These are phyloP conservation scores for Amoeboradix gromovi DNA, from an alignment of 371 early-diverging fungal species.

Conservation along the genomic window DNA sequence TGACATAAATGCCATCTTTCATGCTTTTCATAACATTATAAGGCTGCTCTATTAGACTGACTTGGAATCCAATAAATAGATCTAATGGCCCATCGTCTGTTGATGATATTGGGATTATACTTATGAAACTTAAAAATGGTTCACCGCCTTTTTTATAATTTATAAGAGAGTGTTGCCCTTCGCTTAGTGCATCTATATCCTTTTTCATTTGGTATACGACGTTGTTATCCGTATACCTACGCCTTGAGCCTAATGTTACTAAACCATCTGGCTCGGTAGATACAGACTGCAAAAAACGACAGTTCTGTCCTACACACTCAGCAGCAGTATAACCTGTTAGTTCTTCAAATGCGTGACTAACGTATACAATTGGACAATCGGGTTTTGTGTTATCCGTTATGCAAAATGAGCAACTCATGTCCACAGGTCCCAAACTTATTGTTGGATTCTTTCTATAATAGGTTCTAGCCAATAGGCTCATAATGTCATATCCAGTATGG, in stretches of 20 bases:
- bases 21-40: constrained; percentile 27
- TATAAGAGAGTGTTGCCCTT: constrained; percentile 25
- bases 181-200: constrained; percentile 16
- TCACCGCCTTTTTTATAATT: constrained; percentile 32
- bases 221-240: constrained; percentile 22
- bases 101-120: constrained; percentile 22
- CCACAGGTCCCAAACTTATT: constrained; percentile 31
- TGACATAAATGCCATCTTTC: constrained; percentile 20
- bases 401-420: constrained; percentile 28
- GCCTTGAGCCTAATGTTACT: constrained; percentile 14
- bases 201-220: constrained; percentile 21
- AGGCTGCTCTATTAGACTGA: constrained; percentile 35
- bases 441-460: constrained; percentile 20
- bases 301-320: constrained; percentile 29
- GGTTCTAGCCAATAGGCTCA: constrained; percentile 20
- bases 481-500: constrained; percentile 26
- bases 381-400: constrained; percentile 13
- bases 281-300: constrained; percentile 23
- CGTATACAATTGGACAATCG: constrained; percentile 21
- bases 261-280: constrained; percentile 10
- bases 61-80: constrained; percentile 29
- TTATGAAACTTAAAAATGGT: constrained; percentile 33
- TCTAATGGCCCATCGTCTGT: background rate
- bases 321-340: constrained; percentile 22
- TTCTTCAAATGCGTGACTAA: constrained; percentile 21